Percentiles rank a stretch among this genome's conserved stretches.
phyloP scores from a whole-genome alignment of 1,139 yeast genomes.

The Hemisphaericaspora xylofermentans region DNA sequence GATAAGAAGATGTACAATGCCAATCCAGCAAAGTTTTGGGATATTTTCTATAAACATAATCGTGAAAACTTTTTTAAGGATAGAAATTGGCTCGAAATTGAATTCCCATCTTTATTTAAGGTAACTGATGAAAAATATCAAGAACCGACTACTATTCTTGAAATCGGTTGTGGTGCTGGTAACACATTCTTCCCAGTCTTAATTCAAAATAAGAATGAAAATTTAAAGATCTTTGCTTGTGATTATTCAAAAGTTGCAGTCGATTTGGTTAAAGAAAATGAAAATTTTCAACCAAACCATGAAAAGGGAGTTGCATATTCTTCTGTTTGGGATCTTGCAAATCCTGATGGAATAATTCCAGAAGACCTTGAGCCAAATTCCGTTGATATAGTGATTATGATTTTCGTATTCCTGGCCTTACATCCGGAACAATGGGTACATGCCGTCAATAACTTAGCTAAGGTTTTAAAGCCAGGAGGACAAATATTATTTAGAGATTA shows the following conservation, averaged over 20 bases:
- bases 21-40: slow-evolving; percentile 95
- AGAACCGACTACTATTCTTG: slow-evolving; percentile 74
- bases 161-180: slow-evolving; percentile 98
- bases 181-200: slow-evolving; percentile 91
- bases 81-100: slow-evolving; percentile 93
- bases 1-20: slow-evolving; percentile 77
- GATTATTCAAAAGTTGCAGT: slow-evolving; percentile 92
- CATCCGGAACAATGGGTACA: slow-evolving; percentile 89
- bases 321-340: slow-evolving; percentile 94
- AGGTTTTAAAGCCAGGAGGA: slow-evolving; percentile 89
- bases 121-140: slow-evolving; percentile 66
- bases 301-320: slow-evolving; percentile 67
- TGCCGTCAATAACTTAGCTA: slow-evolving; percentile 69
- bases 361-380: slow-evolving; percentile 79
- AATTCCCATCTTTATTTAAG: slow-evolving; percentile 81
- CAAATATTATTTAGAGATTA: slow-evolving; percentile 87
- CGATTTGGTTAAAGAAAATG: slow-evolving; percentile 69
- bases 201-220: slow-evolving; percentile 76
- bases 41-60: slow-evolving; percentile 85
- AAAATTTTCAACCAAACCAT: slow-evolving; percentile 48
- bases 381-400: slow-evolving; percentile 88
- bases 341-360: slow-evolving; percentile 71
- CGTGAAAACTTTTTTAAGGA: slow-evolving; percentile 93
- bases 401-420: slow-evolving; percentile 89
- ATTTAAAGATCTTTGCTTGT: slow-evolving; percentile 75